Conservation (phyloP, 1,284 basidiomycete genomes). For the Rhodotorula sp. region DNA sequence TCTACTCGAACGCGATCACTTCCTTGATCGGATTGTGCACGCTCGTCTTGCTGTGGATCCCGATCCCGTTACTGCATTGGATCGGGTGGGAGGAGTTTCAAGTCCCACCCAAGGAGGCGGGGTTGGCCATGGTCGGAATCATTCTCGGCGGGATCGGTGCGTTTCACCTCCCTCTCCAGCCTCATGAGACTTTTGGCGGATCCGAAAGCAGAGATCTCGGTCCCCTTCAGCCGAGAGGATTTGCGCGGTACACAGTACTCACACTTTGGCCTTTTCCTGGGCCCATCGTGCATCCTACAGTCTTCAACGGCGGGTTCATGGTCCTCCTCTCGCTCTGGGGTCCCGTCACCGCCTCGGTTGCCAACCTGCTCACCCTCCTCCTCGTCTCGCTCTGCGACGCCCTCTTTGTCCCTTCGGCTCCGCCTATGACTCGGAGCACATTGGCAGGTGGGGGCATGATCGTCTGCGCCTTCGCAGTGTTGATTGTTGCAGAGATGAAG, state of each 20-base stretch:
- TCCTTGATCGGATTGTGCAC: constrained; percentile 67
- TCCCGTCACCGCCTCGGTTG: constrained; percentile 71
- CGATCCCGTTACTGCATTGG: constrained; percentile 66
- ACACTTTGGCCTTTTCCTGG: background rate
- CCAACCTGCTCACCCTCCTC: constrained; percentile 76
- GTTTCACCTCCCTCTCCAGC: background rate
- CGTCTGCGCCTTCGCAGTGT: constrained; percentile 66
- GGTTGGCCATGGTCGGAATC: constrained; percentile 59
- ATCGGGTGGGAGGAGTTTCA: constrained; percentile 61
- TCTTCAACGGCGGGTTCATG: constrained; percentile 76
- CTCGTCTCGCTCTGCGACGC: constrained; percentile 71
- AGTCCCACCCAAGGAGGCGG: constrained; percentile 55
- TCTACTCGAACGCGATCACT: constrained; percentile 72
- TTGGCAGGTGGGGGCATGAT: constrained; percentile 67
- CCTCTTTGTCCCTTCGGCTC: constrained; percentile 59
- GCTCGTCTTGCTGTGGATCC: constrained; percentile 63
- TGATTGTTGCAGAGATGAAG: constrained; percentile 47
- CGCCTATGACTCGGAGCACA: constrained; percentile 60
- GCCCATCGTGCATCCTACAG: constrained; percentile 5
- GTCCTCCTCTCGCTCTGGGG: constrained; percentile 77
- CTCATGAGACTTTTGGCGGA: background rate
- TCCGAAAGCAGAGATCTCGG: background rate
- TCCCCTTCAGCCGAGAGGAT: background rate
- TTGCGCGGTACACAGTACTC: background rate
- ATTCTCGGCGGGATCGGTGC: constrained; percentile 56